These are phyloP conservation scores for Zopfia rhizophila DNA, from an alignment of 2,329 filamentous ascomycete species.

Conservation along the genomic window DNA sequence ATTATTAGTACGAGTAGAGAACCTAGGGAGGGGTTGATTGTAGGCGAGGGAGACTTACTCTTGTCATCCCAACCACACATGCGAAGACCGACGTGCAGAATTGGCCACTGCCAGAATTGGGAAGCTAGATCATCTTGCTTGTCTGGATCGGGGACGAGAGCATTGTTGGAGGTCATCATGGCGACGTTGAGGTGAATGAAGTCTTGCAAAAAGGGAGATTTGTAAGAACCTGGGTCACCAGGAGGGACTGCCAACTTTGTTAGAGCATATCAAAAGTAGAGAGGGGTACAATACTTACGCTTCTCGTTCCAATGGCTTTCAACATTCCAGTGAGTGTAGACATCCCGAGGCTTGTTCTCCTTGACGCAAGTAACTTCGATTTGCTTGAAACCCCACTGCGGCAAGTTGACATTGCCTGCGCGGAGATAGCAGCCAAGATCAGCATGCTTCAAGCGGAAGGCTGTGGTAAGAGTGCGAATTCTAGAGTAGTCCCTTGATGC, in stretches of 20 bases:
- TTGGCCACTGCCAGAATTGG: constrained; percentile 98
- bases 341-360: constrained; percentile 88
- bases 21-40: not conserved
- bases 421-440: constrained; percentile 91
- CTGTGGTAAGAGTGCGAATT: constrained; percentile 90
- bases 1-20: constrained; percentile 23
- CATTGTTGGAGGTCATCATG: constrained; percentile 99
- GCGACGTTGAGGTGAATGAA: constrained; percentile 98
- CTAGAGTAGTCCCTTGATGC: constrained; percentile 85
- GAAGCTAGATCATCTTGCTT: constrained; percentile 99
- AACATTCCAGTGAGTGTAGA: constrained; percentile 99
- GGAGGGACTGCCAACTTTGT: constrained; percentile 75
- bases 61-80: constrained; percentile 99
- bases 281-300: constrained; percentile 67
- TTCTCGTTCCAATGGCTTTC: constrained; percentile 95
- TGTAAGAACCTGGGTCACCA: constrained; percentile 90
- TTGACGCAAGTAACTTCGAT: constrained; percentile 97
- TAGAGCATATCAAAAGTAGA: constrained; percentile 40
- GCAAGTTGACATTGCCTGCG: constrained; percentile 94
- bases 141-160: constrained; percentile 94
- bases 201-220: constrained; percentile 96
- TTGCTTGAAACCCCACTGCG: constrained; percentile 99
- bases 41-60: constrained; percentile 54
- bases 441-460: constrained; percentile 87
- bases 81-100: constrained; percentile 91